Evolutionary conservation across 352 stramenopile species (phyloP).

Genomic region (Bremia lactucae): DNA sequence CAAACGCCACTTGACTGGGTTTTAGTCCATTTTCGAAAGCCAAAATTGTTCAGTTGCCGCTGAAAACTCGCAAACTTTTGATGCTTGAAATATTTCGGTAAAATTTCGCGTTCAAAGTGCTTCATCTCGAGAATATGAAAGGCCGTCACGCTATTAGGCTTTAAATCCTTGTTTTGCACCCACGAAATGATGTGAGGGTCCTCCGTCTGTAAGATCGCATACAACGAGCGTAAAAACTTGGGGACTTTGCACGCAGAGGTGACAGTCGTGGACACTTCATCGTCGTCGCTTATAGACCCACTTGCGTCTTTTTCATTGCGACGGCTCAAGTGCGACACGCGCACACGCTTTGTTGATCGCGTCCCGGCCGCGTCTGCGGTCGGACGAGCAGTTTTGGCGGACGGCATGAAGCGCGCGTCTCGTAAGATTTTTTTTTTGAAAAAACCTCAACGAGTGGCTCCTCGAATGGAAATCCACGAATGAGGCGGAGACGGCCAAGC

Average conservation of each 20-base stretch:
- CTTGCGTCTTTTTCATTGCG: background rate
- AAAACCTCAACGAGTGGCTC: slow-evolving; percentile 2
- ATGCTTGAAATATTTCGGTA: slow-evolving; percentile 91
- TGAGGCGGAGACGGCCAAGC: slow-evolving; percentile 15
- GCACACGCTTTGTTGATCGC: slow-evolving; percentile 8
- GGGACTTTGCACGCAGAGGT: slow-evolving; percentile 44
- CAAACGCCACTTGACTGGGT: slow-evolving; percentile 67
- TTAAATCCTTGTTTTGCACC: slow-evolving; percentile 59
- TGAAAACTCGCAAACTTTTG: slow-evolving; percentile 88
- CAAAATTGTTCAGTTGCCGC: slow-evolving; percentile 90
- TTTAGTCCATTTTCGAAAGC: slow-evolving; percentile 83
- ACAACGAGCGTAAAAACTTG: slow-evolving; percentile 77
- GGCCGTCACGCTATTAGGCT: slow-evolving; percentile 39
- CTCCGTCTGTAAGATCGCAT: slow-evolving; percentile 69
- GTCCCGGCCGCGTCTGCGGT: slow-evolving; percentile 1
- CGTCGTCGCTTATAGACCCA: background rate
- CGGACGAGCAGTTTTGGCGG: slow-evolving; percentile 16
- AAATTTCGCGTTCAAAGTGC: slow-evolving; percentile 78
- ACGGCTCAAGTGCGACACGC: slow-evolving; percentile 3
- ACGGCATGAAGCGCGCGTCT: slow-evolving; percentile 8
- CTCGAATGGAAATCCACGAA: slow-evolving; percentile 21
- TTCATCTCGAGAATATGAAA: slow-evolving; percentile 73
- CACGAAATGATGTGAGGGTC: slow-evolving; percentile 56
- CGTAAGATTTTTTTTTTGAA: slow-evolving; percentile 7
- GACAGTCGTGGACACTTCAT: background rate